phyloP scores from a whole-genome alignment of 2,329 filamentous ascomycete genomes.

The Monosporascus sp. region DNA sequence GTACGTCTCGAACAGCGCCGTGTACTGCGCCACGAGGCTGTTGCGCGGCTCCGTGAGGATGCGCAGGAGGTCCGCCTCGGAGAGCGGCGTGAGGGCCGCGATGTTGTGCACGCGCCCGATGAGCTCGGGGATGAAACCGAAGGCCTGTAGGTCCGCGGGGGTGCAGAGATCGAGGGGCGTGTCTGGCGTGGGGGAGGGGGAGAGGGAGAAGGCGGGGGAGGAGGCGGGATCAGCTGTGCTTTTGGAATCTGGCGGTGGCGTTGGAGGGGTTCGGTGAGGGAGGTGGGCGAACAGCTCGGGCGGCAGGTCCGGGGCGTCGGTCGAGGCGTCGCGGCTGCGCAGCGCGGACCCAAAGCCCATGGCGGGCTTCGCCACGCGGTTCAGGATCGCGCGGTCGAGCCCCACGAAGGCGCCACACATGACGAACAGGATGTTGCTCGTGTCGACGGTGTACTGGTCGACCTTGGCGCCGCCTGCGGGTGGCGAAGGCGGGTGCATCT shows the following conservation, averaged over 20 bases:
- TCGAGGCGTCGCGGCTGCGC: slow-evolving; percentile 48
- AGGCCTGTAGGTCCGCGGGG: slow-evolving; percentile 72
- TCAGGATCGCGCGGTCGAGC: slow-evolving; percentile 79
- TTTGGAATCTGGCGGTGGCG: slow-evolving; percentile 18
- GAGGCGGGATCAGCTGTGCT: slow-evolving; percentile 8
- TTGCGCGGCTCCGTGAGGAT: slow-evolving; percentile 92
- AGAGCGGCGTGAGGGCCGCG: slow-evolving; percentile 75
- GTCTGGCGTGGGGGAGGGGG: slow-evolving; percentile 62
- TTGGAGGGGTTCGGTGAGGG: slow-evolving; percentile 43
- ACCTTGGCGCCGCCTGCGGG: slow-evolving; percentile 35
- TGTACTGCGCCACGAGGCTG: slow-evolving; percentile 82
- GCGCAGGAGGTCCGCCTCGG: slow-evolving; percentile 63
- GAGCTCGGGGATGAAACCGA: slow-evolving; percentile 91
- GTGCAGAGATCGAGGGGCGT: slow-evolving; percentile 67
- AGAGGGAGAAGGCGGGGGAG: slow-evolving; percentile 68
- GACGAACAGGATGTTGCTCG: slow-evolving; percentile 94
- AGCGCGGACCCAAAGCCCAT: slow-evolving; percentile 91
- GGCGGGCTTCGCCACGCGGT: slow-evolving; percentile 76
- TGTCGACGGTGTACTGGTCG: slow-evolving; percentile 72
- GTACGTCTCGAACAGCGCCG: slow-evolving; percentile 73
- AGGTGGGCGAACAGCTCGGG: slow-evolving; percentile 54
- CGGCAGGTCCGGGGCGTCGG: slow-evolving; percentile 56
- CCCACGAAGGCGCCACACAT: slow-evolving; percentile 95
- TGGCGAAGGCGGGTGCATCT: slow-evolving; percentile 37
- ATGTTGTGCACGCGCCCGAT: slow-evolving; percentile 92